phyloP scores from a whole-genome alignment of 495 filamentous ascomycete species.

The Elasticomyces elasticus region DNA sequence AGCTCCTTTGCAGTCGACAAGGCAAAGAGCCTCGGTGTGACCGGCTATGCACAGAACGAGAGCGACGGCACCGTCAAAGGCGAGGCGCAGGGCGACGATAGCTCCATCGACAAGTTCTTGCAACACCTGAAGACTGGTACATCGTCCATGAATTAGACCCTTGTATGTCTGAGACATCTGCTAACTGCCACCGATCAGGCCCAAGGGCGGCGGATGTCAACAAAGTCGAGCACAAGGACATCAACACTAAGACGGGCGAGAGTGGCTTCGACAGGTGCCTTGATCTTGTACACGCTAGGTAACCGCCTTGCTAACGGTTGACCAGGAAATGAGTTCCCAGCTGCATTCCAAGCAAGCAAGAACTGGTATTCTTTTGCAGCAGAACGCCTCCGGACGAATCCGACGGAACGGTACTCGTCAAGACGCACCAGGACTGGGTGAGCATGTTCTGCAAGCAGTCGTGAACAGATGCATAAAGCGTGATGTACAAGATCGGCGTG shows the following conservation, averaged over 20 bases:
- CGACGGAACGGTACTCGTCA: too few relatives aligned
- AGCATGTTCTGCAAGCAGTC: too few relatives aligned
- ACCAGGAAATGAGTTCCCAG: neutral
- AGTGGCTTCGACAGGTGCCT: conserved; percentile 41
- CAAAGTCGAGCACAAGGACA: conserved; percentile 57
- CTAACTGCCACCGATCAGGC: too few relatives aligned
- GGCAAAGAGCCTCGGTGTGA: conserved; percentile 54
- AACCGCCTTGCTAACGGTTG: neutral
- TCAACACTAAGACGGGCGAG: conserved; percentile 54
- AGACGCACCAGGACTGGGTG: too few relatives aligned
- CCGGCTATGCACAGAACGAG: conserved; percentile 73
- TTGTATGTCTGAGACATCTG: too few relatives aligned
- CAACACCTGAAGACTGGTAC: conserved; percentile 67
- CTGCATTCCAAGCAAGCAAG: too few relatives aligned
- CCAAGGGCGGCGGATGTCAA: conserved; percentile 58
- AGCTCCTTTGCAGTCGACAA: conserved; percentile 64
- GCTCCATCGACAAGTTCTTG: conserved; percentile 55
- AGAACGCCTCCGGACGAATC: too few relatives aligned
- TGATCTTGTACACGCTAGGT: too few relatives aligned
- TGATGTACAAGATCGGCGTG: too few relatives aligned
- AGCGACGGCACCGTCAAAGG: conserved; percentile 72
- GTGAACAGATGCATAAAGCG: too few relatives aligned
- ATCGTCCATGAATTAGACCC: too few relatives aligned
- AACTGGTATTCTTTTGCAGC: too few relatives aligned
- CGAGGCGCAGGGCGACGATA: conserved; percentile 69